Evolutionary conservation across 305 asterid genomes (phyloP).

Genomic region (Fraxinus albicans): DNA sequence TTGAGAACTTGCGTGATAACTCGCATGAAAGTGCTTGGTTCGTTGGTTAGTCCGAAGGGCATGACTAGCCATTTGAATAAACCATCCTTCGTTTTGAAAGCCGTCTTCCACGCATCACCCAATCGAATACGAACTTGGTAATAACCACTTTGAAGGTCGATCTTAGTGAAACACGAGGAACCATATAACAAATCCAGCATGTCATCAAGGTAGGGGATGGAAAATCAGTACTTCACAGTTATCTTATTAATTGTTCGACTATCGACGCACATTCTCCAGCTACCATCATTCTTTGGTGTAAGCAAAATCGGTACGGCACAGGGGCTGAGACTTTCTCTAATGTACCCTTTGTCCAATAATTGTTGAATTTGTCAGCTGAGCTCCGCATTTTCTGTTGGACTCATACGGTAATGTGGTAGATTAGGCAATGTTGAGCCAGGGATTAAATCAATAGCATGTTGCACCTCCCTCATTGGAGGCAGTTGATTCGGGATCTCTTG

Average conservation of each 20-base stretch:
- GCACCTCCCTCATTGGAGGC: too few species aligned
- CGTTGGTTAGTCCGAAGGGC: background rate
- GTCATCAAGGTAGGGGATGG: background rate
- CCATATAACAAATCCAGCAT: background rate
- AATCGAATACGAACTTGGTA: too few species aligned
- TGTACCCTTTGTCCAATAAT: background rate
- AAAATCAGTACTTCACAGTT: background rate
- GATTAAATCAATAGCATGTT: too few species aligned
- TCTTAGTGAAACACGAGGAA: background rate
- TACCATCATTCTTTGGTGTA: background rate
- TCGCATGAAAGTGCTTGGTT: background rate
- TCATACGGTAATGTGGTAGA: too few species aligned
- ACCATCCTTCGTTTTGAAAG: background rate
- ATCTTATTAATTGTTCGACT: background rate
- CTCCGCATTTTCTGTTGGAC: too few species aligned
- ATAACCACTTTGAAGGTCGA: background rate
- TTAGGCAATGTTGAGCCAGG: too few species aligned
- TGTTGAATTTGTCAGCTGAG: background rate
- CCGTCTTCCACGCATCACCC: too few species aligned
- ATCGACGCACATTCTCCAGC: background rate
- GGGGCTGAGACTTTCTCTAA: background rate
- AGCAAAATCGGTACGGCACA: background rate
- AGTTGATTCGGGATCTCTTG: too few species aligned
- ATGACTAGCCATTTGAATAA: background rate
- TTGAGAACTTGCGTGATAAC: background rate